Evolutionary conservation across 2,329 filamentous ascomycete species (phyloP), one percentile per base, ranked within the genome.

Genomic region (Zymoseptoria brevis): DNA sequence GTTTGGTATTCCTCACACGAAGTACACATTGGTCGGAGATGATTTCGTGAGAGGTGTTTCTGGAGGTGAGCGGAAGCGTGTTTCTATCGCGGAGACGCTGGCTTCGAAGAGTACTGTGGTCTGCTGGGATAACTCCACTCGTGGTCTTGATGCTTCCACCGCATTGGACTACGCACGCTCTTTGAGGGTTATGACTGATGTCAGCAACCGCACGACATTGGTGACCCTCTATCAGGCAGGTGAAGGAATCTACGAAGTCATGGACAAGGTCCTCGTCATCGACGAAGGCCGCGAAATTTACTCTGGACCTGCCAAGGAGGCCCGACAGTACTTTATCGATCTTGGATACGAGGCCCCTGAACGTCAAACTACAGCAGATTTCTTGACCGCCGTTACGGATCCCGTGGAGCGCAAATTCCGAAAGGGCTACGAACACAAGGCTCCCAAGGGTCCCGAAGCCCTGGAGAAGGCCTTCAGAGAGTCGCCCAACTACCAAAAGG

Each of bases 201-300:
- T 91, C 61, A 86, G 82, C 68, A 84, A 89, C 64, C 82, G 86
- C 7, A 88, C 86, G 0, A 88, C 85, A 0, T 78, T 88, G 16
- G 86, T 88, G 1, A 89, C 87, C 0, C 77, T 90, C 0, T 45
- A 90, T 71, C 86, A 88, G 71, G 86, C 86, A 1, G 84, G 85
- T 57, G 84, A 88, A 69, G 82, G 82, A 21, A 87, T 88, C 61
- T 88, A 87, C 67, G 80, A 85, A 62, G 77, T 88, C 30, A 89
- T 92, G 81, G 89, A 94, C 71, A 92, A 92, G 73, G 88, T 92
- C 2, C 73, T 92, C 55, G 83, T 92, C 19, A 89, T 93, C 56
- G 87, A 92, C 64, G 77, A 83, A 54, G 89, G 89, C 1, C 83
- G 85, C 4, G 83, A 86, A 74, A 81, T 88, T 57, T 89, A 83